A percentile compares a stretch with the other conserved stretches of the same genome.
phyloP scores from a whole-genome alignment of 2,329 filamentous ascomycete genomes.

The Aureobasidium zeae region DNA sequence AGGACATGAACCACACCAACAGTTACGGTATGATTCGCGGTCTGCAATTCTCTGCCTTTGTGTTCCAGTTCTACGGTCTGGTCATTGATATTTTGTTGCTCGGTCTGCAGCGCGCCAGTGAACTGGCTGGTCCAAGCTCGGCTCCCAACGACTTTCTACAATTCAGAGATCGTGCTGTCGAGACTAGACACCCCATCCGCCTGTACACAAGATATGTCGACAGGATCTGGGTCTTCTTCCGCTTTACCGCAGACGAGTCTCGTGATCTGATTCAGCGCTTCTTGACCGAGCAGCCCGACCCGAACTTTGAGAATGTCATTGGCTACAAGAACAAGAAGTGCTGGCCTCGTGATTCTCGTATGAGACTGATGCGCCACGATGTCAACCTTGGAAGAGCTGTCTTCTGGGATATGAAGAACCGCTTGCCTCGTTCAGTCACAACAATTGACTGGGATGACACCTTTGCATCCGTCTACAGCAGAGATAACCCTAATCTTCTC shows the following conservation, averaged over 20 bases:
- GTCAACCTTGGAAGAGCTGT: slow-evolving; percentile 95
- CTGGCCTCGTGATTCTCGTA: slow-evolving; percentile 94
- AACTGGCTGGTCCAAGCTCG: slow-evolving; percentile 89
- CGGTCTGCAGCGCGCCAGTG: slow-evolving; percentile 89
- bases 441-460: slow-evolving; percentile 99
- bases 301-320: slow-evolving; percentile 98
- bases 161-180: slow-evolving; percentile 86
- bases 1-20: slow-evolving; percentile 99
- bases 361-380: slow-evolving; percentile 97
- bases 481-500: slow-evolving; percentile 91
- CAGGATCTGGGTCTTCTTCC: slow-evolving; percentile 95
- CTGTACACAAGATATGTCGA: slow-evolving; percentile 98
- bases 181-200: slow-evolving; percentile 87
- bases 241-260: slow-evolving; percentile 89
- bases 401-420: slow-evolving; percentile 98
- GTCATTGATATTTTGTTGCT: slow-evolving; percentile 89
- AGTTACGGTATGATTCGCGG: slow-evolving; percentile 98
- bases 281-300: slow-evolving; percentile 94
- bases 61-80: slow-evolving; percentile 97
- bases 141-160: slow-evolving; percentile 96
- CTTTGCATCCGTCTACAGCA: slow-evolving; percentile 94
- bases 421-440: slow-evolving; percentile 84
- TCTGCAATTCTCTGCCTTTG: slow-evolving; percentile 94
- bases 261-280: slow-evolving; percentile 94
- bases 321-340: slow-evolving; percentile 99